Evolutionary conservation across 2,329 filamentous ascomycete genomes (phyloP), one percentile per base, ranked within the genome.

Genomic region (Ilyonectria destructans): DNA sequence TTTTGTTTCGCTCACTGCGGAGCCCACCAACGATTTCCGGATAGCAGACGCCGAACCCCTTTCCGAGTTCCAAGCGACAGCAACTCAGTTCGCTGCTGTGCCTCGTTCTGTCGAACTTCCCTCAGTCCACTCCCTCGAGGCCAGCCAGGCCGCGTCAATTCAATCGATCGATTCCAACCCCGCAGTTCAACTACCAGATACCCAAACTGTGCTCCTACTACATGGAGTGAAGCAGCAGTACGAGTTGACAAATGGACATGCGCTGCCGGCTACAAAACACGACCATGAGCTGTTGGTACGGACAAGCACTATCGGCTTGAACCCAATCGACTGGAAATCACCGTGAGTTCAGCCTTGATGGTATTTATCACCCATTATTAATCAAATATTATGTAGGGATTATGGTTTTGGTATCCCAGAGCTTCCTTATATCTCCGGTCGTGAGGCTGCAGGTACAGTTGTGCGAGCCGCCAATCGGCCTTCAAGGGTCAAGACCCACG

Each of bases 291-390:
- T 93, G 6, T 80, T 93, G 6, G 86, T 93, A n/a, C 87, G 87
- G 75, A 87, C 90, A 1, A 82, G 86, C 43, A 88, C 88, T 13
- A 90, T 93, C 72, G 92, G 92, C 0, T 81, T 95, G 43, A 95
- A 95, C 74, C 93, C 93, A 0, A 92, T 95, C 62, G 93, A 93
- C 77, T 93, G 90, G 90, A 93, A 93, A 82, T 87, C 89, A 67
- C 90, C 91, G 91, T 92, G 82, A 73, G 88, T 84, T 54, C 15
- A 21, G 17, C 12, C n/a, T 58, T 35, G 29, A 23, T 43, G 33
- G 46, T 21, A 19, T 33, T 5, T 4, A 19, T 61, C 29, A 57
- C 7, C 23, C 46, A 29, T 26, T 17, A 43, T 8, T 5, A 8
- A 43, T n/a, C 9, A 3, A 57, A 49, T 23, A 37, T 23, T n/a